Evolutionary conservation across 768 basidiomycete species (phyloP).

Genomic region (Tulasnella sp.): DNA sequence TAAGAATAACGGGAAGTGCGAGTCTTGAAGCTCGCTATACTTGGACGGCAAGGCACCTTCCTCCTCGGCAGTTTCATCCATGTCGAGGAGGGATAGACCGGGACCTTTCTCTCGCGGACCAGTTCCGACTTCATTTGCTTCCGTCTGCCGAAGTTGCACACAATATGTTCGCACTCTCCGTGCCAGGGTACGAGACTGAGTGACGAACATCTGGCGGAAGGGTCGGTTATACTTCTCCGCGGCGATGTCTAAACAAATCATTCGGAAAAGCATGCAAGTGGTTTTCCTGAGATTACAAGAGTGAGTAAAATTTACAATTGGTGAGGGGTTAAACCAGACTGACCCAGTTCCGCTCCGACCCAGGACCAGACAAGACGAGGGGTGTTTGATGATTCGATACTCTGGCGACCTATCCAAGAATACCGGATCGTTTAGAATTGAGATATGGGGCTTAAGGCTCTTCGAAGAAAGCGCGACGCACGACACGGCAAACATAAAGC

Average conservation of each 20-base stretch:
- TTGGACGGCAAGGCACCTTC: constrained; percentile 8
- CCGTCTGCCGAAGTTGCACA: not conserved
- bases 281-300: constrained; percentile 21
- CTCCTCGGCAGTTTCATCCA: constrained; percentile 25
- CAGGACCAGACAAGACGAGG: constrained; percentile 28
- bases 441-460: too few species aligned
- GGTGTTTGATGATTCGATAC: constrained; percentile 23
- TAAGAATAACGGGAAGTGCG: constrained; percentile 27
- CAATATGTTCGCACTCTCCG: constrained; percentile 24
- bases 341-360: constrained; percentile 28
- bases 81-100: not conserved
- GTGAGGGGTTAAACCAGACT: not conserved
- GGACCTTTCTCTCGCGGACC: not conserved
- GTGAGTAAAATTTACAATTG: not conserved
- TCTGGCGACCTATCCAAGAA: constrained; percentile 12
- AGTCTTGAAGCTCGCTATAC: constrained; percentile 23
- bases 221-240: not conserved
- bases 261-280: constrained; percentile 28
- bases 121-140: not conserved
- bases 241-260: constrained; percentile 21
- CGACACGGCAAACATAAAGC: constrained; percentile 25
- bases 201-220: constrained; percentile 27
- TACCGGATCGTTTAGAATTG: not conserved
- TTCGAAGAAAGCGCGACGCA: not conserved
- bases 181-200: constrained; percentile 27